Evolutionary conservation across 306 rosid genomes (phyloP), one percentile per base, ranked within the genome.

Genomic region (Alnus glutinosa): DNA sequence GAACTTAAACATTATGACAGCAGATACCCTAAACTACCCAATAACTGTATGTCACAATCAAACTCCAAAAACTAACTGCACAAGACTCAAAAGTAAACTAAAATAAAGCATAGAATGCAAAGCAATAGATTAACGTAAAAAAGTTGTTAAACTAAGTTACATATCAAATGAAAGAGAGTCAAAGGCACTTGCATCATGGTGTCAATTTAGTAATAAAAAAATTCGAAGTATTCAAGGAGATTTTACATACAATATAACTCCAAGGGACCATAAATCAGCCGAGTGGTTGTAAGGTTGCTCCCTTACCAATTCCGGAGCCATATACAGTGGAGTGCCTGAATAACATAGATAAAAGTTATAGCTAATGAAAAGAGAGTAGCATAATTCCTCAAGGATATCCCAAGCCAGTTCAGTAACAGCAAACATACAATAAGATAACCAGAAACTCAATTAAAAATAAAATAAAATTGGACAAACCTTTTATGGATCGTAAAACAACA

Each of bases 281-380:
- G 98, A 88, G 85, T 95, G 99, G 84, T 82, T 95, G 88, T 95
- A 95, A 18, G 99, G 99, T 74, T 95, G 98, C 82, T 95, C 99
- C 37, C 97, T 88, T 57, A 95, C 99, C 77, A 95, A 90, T 85
- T 95, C 99, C 0, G 99, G 99, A 83, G 99, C 99, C 99, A 93
- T 95, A 85, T 95, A 95, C 74, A 95, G 81, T 16, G 99, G 99
- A 62, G 99, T 95, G 62, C 99, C 99, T 95, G 86, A 49, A 85
- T 66, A 70, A 76, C n/a, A 57, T 11, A 44, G 39, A 80, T 39
- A 46, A 67, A 47, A 23, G 71, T 49, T 44, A 64, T 55, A 78
- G 42, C 71, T 19, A 32, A 55, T 34, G 7, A 47, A n/a, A 34
- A 67, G 55, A 78, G 23, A 55, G 39, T 18, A 70, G 16, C 70